Evolutionary conservation across 2,329 filamentous ascomycete species (phyloP), one percentile per base, ranked within the genome.

Genomic region (Penicillium oxalicum): DNA sequence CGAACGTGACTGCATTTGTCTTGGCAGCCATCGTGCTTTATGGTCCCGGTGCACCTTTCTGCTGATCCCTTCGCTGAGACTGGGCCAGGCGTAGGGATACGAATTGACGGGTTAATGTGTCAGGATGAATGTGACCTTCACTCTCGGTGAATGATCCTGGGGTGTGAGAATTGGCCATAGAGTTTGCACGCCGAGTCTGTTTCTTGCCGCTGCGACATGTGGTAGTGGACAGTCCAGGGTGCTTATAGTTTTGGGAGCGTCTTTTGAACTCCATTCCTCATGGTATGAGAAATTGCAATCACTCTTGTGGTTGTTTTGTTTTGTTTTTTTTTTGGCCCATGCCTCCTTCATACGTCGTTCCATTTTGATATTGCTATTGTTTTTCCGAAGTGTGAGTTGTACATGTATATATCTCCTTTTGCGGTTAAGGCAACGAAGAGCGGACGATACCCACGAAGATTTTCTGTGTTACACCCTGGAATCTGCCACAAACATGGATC

Each of bases 361-460:
- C 57, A 46, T 62, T 47, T 60, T 54, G 43, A 57, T 58, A 52
- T 51, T 55, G 47, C 44, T 38, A 47, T 56, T 18, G 18, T 45
- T 60, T 42, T 53, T 57, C 55, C 55, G 48, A 52, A 53, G 44
- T 58, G 56, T 60, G 58, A 60, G 57, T 57, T 69, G 66, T 69
- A 68, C 67, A 69, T 69, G 69, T 58, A 68, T 66, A 69, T 69
- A 69, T 58, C 62, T 62, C 57, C 56, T 47, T 32, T 52, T 60
- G 61, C 61, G 61, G 62, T 62, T 61, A 65, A 65, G 59, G 55
- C 60, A 66, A 67, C 64, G 62, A 66, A 65, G 62, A 67, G 61
- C 64, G 62, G 67, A 65, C 57, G 62, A 67, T 68, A 66, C 63
- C 59, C 61, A 57, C 33, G 26, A 18, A 18, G 18, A 18, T 18